These are phyloP conservation scores for Serendipita sp. DNA, from an alignment of 768 basidiomycete species.

Conservation along the genomic window DNA sequence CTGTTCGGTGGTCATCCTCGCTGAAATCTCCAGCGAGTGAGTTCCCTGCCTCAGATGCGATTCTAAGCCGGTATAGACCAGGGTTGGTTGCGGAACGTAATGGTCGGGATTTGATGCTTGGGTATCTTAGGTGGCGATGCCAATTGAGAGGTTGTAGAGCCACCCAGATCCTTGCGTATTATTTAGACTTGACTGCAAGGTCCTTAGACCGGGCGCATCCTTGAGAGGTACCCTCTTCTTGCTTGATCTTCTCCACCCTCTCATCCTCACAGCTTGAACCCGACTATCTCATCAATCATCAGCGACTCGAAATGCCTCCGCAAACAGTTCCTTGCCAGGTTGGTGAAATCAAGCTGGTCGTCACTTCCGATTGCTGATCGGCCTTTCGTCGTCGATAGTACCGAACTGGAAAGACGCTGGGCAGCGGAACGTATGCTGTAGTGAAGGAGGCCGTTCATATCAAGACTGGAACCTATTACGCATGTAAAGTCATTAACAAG, in stretches of 20 bases:
- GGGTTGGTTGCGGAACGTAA: too few species aligned
- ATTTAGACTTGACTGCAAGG: too few species aligned
- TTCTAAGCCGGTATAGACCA: too few species aligned
- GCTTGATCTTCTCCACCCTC: neutral
- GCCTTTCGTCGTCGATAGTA: conserved; percentile 33
- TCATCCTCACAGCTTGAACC: neutral
- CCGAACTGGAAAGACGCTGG: conserved; percentile 73
- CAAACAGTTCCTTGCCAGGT: conserved; percentile 6
- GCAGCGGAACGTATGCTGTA: conserved; percentile 88
- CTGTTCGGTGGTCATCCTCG: too few species aligned
- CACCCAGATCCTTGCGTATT: too few species aligned
- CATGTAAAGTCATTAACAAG: conserved; percentile 99
- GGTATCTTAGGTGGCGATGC: too few species aligned
- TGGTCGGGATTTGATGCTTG: too few species aligned
- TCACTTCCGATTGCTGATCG: neutral
- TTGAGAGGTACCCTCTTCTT: neutral
- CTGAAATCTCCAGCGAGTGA: too few species aligned
- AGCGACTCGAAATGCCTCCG: neutral
- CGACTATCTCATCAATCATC: too few species aligned
- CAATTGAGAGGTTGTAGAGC: too few species aligned
- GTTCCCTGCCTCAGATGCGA: too few species aligned
- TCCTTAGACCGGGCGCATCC: too few species aligned
- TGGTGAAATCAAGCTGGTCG: neutral
- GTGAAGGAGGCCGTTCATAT: conserved; percentile 93
- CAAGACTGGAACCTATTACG: conserved; percentile 85